Conservation (phyloP, 768 basidiomycete genomes). For the Mycena polygramma region DNA sequence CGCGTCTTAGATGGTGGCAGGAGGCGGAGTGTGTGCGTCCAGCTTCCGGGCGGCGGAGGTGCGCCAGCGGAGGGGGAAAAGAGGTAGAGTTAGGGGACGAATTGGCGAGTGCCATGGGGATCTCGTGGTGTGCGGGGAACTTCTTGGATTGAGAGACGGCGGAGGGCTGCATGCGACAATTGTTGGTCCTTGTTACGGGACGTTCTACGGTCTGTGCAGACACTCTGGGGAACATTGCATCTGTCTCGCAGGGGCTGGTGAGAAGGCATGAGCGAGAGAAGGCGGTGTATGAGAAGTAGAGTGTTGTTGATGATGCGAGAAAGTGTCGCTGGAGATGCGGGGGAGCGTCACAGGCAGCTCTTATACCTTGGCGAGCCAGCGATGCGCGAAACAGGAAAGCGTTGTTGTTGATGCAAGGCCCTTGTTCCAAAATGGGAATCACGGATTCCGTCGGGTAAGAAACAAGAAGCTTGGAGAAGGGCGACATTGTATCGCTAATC, state of each 20-base stretch:
- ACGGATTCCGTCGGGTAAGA: neutral
- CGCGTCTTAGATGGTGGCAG: slow-evolving; percentile 27
- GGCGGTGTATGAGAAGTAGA: neutral
- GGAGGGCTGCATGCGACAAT: neutral
- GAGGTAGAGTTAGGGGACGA: slow-evolving; percentile 34
- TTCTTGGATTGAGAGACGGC: slow-evolving; percentile 6
- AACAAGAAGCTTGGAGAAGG: neutral
- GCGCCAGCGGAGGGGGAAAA: slow-evolving; percentile 3
- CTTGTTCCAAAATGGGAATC: slow-evolving; percentile 15
- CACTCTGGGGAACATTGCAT: neutral
- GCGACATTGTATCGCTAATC: neutral
- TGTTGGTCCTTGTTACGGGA: neutral
- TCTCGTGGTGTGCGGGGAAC: slow-evolving; percentile 9
- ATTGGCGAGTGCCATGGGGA: slow-evolving; percentile 21
- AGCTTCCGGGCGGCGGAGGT: slow-evolving; percentile 12
- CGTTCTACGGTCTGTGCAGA: neutral
- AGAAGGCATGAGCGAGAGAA: neutral
- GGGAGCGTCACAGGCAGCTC: neutral
- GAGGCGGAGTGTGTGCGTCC: slow-evolving; percentile 37
- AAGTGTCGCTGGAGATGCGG: no score
- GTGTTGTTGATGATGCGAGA: neutral
- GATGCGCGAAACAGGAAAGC: neutral
- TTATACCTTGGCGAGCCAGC: slow-evolving; percentile 2
- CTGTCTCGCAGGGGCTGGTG: slow-evolving; percentile 10
- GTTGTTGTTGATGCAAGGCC: neutral